A percentile compares a stretch with the other conserved stretches of the same genome.
Evolutionary conservation across 345 rosid genomes (phyloP).

Genomic region (Carallia pectinifolia): DNA sequence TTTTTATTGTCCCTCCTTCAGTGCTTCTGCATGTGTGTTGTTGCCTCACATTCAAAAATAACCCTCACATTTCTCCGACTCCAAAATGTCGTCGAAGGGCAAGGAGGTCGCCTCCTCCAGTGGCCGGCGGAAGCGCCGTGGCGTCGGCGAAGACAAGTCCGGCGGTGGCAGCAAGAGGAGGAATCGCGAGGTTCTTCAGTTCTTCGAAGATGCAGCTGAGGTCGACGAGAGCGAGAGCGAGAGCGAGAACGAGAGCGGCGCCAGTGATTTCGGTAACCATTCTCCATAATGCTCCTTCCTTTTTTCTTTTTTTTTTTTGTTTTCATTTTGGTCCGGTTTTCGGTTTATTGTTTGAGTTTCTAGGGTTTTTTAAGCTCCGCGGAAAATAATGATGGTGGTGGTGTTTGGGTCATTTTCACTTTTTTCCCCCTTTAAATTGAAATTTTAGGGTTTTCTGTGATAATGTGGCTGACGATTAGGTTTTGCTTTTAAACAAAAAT

Average conservation of each 20-base stretch:
- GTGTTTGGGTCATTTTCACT: background rate
- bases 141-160: constrained; percentile 9
- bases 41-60: background rate
- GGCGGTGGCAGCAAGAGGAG: constrained; percentile 14
- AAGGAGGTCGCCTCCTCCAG: constrained; percentile 21
- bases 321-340: constrained; percentile 4
- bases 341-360: background rate
- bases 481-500: too few species aligned
- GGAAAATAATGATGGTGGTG: background rate
- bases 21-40: too few species aligned
- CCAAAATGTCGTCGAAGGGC: constrained; percentile 20
- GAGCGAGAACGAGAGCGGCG: constrained; percentile 8
- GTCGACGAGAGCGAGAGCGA: constrained; percentile 13
- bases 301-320: background rate
- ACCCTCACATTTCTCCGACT: background rate
- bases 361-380: constrained; percentile 1
- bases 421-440: background rate
- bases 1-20: too few species aligned
- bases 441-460: background rate
- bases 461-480: background rate
- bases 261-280: constrained; percentile 6
- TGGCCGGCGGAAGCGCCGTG: constrained; percentile 19
- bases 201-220: constrained; percentile 31
- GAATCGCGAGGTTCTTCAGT: constrained; percentile 32
- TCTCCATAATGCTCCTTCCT: background rate